These are phyloP conservation scores for Boletus smithii DNA, from an alignment of 1,284 basidiomycete genomes.

Conservation along the genomic window DNA sequence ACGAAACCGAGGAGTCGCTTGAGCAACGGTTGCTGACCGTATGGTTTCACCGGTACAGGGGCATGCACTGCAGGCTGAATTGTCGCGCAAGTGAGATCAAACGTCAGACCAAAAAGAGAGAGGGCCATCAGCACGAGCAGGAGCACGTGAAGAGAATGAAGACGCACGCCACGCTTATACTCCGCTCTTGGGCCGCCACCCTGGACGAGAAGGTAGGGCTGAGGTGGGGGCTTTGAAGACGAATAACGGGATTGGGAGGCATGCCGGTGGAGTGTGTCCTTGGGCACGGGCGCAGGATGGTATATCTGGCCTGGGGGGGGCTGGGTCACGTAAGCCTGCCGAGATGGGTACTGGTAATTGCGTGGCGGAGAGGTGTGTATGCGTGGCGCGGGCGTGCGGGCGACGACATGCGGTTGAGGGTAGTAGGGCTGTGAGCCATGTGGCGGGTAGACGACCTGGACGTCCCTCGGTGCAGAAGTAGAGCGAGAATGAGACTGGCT, in stretches of 20 bases:
- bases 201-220: constrained; percentile 29
- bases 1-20: constrained; percentile 33
- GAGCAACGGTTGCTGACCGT: constrained; percentile 31
- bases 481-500: constrained; percentile 28
- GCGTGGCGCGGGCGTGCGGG: constrained; percentile 18
- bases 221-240: constrained; percentile 23
- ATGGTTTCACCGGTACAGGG: constrained; percentile 30
- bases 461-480: constrained; percentile 14
- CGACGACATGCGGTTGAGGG: constrained; percentile 13
- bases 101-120: not conserved
- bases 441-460: constrained; percentile 19
- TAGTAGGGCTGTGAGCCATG: constrained; percentile 22
- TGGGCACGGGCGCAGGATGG: constrained; percentile 15
- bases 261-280: constrained; percentile 21
- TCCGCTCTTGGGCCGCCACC: constrained; percentile 32
- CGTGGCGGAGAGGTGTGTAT: constrained; percentile 23
- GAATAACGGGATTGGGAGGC: constrained; percentile 23
- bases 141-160: constrained; percentile 8
- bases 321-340: constrained; percentile 23
- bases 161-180: constrained; percentile 34
- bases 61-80: constrained; percentile 30
- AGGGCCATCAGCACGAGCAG: constrained; percentile 15
- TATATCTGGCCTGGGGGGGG: constrained; percentile 33
- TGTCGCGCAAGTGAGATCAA: not conserved
- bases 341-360: constrained; percentile 22